Conservation (phyloP, 805 yeast genomes). For the Yamadazyma ubonensis region DNA sequence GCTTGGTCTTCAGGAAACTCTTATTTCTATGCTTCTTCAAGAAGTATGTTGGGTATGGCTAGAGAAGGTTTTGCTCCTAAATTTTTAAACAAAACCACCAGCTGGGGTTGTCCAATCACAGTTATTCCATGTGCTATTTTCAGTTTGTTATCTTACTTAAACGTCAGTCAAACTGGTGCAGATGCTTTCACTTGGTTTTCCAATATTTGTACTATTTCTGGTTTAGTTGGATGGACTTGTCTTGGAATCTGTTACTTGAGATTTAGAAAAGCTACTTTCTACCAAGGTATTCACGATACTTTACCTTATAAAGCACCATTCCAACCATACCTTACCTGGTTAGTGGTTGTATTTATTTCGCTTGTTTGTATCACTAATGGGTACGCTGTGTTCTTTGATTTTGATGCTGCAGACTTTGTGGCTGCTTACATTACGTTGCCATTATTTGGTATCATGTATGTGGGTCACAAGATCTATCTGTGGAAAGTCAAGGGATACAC, state of each 20-base stretch:
- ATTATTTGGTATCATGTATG: conserved; percentile 24
- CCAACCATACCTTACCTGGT: conserved; percentile 34
- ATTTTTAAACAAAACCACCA: conserved; percentile 16
- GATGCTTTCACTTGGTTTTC: conserved; percentile 71
- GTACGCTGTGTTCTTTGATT: conserved; percentile 32
- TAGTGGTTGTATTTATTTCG: conserved; percentile 22
- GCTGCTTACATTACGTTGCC: conserved; percentile 39
- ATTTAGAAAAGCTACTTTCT: conserved; percentile 44
- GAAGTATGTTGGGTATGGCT: conserved; percentile 26
- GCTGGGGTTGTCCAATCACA: conserved; percentile 18
- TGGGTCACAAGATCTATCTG: conserved; percentile 27
- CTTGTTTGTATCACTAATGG: conserved; percentile 32
- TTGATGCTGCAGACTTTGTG: conserved; percentile 27
- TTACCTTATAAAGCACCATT: conserved; percentile 28
- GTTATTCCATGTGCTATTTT: conserved; percentile 24
- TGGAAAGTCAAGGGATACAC: conserved; percentile 21
- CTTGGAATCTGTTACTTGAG: conserved; percentile 59
- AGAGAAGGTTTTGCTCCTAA: conserved; percentile 21
- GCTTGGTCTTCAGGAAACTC: conserved; percentile 65
- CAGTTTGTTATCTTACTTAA: conserved; percentile 27
- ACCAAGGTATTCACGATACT: conserved; percentile 11
- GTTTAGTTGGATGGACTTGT: conserved; percentile 57
- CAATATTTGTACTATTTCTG: conserved; percentile 69
- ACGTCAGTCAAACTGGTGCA: conserved; percentile 53
- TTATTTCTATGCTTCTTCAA: conserved; percentile 26